A percentile compares a stretch with the other conserved stretches of the same genome.
These are phyloP conservation scores for Trichoderma semiorbis DNA, from an alignment of 2,329 filamentous ascomycete species.

Conservation along the genomic window DNA sequence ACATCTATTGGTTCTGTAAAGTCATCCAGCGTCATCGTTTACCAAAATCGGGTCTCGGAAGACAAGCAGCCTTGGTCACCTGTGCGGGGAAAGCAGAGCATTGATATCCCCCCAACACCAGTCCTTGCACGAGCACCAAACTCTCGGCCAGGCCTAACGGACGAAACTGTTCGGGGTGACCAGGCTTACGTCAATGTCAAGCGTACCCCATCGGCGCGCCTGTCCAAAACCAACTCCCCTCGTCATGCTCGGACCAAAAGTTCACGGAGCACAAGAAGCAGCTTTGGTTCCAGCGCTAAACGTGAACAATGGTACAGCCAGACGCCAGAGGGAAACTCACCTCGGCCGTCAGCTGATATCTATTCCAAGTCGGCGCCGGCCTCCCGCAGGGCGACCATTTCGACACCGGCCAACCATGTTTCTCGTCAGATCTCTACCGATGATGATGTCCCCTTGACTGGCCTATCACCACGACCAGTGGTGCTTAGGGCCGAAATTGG, in stretches of 20 bases:
- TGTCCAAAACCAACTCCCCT: slow-evolving; percentile 45
- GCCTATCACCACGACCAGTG: slow-evolving; percentile 48
- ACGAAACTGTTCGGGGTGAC: slow-evolving; percentile 58
- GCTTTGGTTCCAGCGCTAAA: slow-evolving; percentile 40
- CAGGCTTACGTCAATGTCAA: slow-evolving; percentile 56
- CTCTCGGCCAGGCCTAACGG: slow-evolving; percentile 59
- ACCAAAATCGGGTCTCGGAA: slow-evolving; percentile 38
- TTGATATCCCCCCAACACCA: slow-evolving; percentile 47
- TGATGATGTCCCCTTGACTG: slow-evolving; percentile 44
- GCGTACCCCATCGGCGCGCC: slow-evolving; percentile 47
- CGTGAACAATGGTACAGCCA: slow-evolving; percentile 40
- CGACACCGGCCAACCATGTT: slow-evolving; percentile 36
- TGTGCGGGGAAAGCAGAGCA: slow-evolving; percentile 39
- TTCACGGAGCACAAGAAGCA: slow-evolving; percentile 42
- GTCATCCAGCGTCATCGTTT: slow-evolving; percentile 53
- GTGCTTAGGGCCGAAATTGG: slow-evolving; percentile 49
- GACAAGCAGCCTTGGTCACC: slow-evolving; percentile 31
- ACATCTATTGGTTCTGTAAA: slow-evolving; percentile 38
- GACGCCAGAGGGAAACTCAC: slow-evolving; percentile 31
- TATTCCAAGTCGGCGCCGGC: slow-evolving; percentile 24
- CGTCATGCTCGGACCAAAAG: slow-evolving; percentile 38
- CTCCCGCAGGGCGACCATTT: slow-evolving; percentile 27
- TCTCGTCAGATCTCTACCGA: slow-evolving; percentile 44
- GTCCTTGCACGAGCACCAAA: slow-evolving; percentile 60
- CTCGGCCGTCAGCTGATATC: slow-evolving; percentile 34